These are phyloP conservation scores for Nemania sp. DNA, from an alignment of 2,329 filamentous ascomycete genomes.

Conservation along the genomic window DNA sequence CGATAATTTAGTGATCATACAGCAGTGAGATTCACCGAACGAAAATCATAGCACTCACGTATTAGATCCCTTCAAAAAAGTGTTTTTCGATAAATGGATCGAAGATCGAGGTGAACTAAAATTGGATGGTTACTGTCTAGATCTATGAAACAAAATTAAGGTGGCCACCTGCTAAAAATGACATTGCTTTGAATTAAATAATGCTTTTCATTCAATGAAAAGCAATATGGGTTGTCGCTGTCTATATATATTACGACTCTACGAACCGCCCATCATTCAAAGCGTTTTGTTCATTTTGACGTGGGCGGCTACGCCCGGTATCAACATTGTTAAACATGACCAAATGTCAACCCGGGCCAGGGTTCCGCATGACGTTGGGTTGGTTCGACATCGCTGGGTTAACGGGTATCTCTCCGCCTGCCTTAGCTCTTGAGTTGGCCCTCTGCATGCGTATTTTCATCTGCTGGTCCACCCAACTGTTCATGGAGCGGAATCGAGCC, in stretches of 20 bases:
- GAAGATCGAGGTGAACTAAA: no score
- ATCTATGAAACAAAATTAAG: no score
- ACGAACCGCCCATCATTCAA: no score
- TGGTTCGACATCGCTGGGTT: slow-evolving; percentile 25
- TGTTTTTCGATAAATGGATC: no score
- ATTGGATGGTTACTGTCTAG: no score
- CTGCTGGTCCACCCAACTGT: slow-evolving; percentile 69
- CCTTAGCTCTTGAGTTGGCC: slow-evolving; percentile 45
- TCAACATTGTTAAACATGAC: not conserved
- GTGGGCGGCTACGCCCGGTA: not conserved
- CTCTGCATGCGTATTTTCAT: slow-evolving; percentile 53
- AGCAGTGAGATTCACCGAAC: no score
- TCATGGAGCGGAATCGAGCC: slow-evolving; percentile 60
- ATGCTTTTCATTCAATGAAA: not conserved
- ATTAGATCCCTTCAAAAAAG: no score
- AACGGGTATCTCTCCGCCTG: slow-evolving; percentile 35
- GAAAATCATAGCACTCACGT: no score
- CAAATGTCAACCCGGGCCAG: slow-evolving; percentile 25
- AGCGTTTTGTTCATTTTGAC: not conserved
- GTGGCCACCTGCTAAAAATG: no score
- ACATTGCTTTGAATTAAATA: no score
- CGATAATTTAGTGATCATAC: no score
- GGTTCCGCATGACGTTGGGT: slow-evolving; percentile 26
- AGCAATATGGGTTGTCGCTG: not conserved
- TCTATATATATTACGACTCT: not conserved